Conservation (phyloP, 2,329 filamentous ascomycete genomes). For the Sarocladium brachiariae region DNA sequence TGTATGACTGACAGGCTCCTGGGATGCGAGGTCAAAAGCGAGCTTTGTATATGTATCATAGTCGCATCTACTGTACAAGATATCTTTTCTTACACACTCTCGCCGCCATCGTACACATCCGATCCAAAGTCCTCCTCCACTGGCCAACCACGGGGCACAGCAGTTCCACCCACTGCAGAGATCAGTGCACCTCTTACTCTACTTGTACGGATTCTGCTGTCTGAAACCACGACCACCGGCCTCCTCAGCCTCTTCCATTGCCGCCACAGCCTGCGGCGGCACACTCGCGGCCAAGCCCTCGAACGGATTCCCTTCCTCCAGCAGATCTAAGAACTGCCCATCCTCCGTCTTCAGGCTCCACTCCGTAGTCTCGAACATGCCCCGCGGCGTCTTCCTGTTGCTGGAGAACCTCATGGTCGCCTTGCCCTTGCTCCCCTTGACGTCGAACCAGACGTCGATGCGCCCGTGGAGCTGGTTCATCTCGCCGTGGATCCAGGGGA, state of each 20-base stretch:
- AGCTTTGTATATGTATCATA: conserved; percentile 10
- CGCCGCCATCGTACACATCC: background rate
- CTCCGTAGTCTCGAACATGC: conserved; percentile 76
- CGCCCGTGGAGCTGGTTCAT: conserved; percentile 90
- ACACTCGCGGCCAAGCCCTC: conserved; percentile 38
- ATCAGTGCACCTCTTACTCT: no score
- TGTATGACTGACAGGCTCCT: conserved; percentile 1
- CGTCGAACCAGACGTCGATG: conserved; percentile 81
- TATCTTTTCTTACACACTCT: conserved; percentile 2
- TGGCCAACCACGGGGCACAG: no score
- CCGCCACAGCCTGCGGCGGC: conserved; percentile 15
- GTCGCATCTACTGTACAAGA: conserved; percentile 10
- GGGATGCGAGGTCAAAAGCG: conserved; percentile 3
- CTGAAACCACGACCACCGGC: conserved; percentile 42
- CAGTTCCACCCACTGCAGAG: no score
- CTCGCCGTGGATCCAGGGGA: conserved; percentile 78
- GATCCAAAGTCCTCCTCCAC: no score
- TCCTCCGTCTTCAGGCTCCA: conserved; percentile 75
- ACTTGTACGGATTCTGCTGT: conserved; percentile 31
- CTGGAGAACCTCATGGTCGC: conserved; percentile 79
- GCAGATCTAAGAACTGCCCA: conserved; percentile 58
- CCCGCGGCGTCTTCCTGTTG: conserved; percentile 53
- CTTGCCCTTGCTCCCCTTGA: conserved; percentile 66
- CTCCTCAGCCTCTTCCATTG: conserved; percentile 23
- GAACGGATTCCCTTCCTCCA: conserved; percentile 68